Conservation (phyloP, 2,329 filamentous ascomycete genomes). For the Penicillium sp. region DNA sequence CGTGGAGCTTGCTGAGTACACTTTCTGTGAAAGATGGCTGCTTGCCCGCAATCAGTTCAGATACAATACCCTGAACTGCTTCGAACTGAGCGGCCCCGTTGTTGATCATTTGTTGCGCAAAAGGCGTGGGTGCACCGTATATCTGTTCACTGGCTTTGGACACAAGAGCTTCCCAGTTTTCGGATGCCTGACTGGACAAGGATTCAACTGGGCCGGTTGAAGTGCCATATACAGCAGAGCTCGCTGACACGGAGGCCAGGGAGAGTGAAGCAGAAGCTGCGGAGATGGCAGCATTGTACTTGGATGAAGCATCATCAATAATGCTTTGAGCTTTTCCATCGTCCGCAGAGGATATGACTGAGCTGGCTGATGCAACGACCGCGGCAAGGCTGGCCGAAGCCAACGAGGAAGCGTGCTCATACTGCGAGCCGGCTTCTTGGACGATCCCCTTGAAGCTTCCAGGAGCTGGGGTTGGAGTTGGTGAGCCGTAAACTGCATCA, state of each 20-base stretch:
- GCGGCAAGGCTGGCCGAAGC: conserved; percentile 45
- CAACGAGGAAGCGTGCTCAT: conserved; percentile 36
- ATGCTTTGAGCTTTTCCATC: conserved; percentile 41
- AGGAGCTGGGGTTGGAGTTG: conserved; percentile 46
- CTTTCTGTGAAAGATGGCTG: conserved; percentile 82
- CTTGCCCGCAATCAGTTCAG: conserved; percentile 73
- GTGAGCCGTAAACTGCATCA: conserved; percentile 65
- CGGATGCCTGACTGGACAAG: conserved; percentile 57
- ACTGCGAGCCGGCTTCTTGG: conserved; percentile 37
- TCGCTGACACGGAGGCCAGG: conserved; percentile 43
- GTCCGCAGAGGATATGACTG: conserved; percentile 34
- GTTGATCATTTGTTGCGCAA: conserved; percentile 64
- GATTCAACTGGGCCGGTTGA: conserved; percentile 47
- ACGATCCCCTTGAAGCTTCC: conserved; percentile 36
- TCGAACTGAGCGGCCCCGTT: conserved; percentile 66
- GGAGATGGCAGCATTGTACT: conserved; percentile 47
- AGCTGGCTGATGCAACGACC: conserved; percentile 43
- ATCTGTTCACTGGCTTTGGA: conserved; percentile 67
- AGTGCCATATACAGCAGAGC: conserved; percentile 48
- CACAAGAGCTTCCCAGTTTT: conserved; percentile 65
- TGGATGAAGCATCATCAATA: conserved; percentile 46
- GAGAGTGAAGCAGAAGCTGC: conserved; percentile 46
- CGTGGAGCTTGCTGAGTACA: conserved; percentile 70
- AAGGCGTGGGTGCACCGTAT: conserved; percentile 67
- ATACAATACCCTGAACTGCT: conserved; percentile 70